Evolutionary conservation across 2,329 filamentous ascomycete species (phyloP), one percentile per base, ranked within the genome.

Genomic region (Ilyonectria mors-panacis): DNA sequence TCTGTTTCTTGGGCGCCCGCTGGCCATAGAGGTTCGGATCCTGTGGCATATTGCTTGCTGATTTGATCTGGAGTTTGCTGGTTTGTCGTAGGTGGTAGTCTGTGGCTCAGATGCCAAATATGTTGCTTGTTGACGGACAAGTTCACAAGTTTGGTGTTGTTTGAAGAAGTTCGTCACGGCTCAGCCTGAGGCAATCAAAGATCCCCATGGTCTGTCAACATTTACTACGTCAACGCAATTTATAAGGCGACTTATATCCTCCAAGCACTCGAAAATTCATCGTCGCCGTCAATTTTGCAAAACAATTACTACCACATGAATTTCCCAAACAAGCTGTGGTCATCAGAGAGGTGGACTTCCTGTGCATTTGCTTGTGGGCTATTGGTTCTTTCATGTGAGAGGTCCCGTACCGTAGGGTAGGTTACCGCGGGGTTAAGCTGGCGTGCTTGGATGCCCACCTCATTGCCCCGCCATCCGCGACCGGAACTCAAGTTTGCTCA

Each of bases 11-110:
- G 12, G 88, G 84, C 42, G 90, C 89, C 61, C 89, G 88, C 59
- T 92, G 88, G 76, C 94, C 94, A 81, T 98, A 98, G 15, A 98
- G 88, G 69, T 90, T 83, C 9, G 88, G 86, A 72, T 94, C 91
- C 79, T 89, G 87, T 13, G 88, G 84, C 88, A 89, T 90, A n/a
- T 37, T 78, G 50, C 19, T 30, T 45, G 47, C 15, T 23, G 45
- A 19, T 58, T 39, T 33, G 8, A 17, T 6, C 2, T 51, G 55
- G 44, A 19, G 42, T 35, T 66, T 53, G 53, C 30, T 19, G 47
- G 51, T 6, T 44, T n/a, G 63, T 57, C 15, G 26, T 59, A 23
- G 28, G 55, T 12, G 8, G 50, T 48, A n/a, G 33, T 58, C 45
- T 8, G 62, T 21, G 33, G 55, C n/a, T 37, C 12, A 15, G 17